Conservation (phyloP, 306 rosid genomes). For the Cicer chorassanicum region DNA sequence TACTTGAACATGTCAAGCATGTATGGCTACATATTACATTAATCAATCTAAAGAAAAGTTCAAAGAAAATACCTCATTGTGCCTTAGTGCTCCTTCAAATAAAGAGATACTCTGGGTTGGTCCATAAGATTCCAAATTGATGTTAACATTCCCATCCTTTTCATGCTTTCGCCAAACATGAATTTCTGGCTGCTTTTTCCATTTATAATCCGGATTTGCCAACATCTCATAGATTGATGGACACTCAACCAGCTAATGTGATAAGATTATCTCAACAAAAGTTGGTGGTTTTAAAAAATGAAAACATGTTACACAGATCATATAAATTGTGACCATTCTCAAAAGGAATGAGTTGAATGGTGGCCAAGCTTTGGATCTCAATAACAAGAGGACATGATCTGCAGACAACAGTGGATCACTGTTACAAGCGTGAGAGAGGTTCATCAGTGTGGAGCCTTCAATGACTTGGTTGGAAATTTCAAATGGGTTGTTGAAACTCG, state of each 20-base stretch:
- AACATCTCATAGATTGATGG: constrained; percentile 96
- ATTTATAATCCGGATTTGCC: constrained; percentile 76
- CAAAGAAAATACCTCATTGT: constrained; percentile 66
- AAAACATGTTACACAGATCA: constrained; percentile 37
- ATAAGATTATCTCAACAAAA: constrained; percentile 40
- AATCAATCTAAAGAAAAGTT: constrained; percentile 25
- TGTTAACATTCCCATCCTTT: constrained; percentile 55
- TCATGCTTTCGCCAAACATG: constrained; percentile 76
- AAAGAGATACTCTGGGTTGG: constrained; percentile 55
- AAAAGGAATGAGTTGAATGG: constrained; percentile 32
- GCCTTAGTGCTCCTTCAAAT: constrained; percentile 75
- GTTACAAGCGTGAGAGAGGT: neutral
- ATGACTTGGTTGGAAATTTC: constrained; percentile 24
- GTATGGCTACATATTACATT: constrained; percentile 23
- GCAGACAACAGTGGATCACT: constrained; percentile 24
- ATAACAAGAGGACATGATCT: constrained; percentile 3
- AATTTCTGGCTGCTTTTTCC: constrained; percentile 80
- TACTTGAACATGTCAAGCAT: constrained; percentile 40
- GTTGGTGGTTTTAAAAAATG: constrained; percentile 40
- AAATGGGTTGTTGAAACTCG: neutral
- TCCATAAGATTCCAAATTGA: constrained; percentile 73
- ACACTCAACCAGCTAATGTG: constrained; percentile 81
- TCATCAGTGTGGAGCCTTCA: constrained; percentile 29
- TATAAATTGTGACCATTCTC: constrained; percentile 28
- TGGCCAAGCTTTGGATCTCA: constrained; percentile 40